Percentiles rank a stretch among this genome's conserved stretches.
phyloP scores from a whole-genome alignment of 306 rosid species.

The Bauhinia variegata region DNA sequence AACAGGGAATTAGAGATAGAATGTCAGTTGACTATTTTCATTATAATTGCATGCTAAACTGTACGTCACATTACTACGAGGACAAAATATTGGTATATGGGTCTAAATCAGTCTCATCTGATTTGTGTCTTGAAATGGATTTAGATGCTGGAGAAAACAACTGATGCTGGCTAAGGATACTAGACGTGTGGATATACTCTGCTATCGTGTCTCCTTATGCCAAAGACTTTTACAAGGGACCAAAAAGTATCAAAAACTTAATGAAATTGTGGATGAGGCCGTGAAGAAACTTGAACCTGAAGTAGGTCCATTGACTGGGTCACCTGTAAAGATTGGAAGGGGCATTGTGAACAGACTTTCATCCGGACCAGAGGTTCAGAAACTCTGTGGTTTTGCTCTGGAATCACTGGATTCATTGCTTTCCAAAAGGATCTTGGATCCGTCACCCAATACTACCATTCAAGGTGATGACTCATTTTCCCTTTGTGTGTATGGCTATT shows the following conservation, averaged over 20 bases:
- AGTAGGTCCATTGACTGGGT: constrained; percentile 78
- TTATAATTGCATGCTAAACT: too few relatives aligned
- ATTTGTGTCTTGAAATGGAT: constrained; percentile 33
- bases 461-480: constrained; percentile 53
- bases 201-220: constrained; percentile 86
- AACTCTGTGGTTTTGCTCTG: constrained; percentile 76
- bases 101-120: constrained; percentile 37
- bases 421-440: constrained; percentile 42
- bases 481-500: neutral
- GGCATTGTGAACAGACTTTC: constrained; percentile 98
- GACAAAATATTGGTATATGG: constrained; percentile 22
- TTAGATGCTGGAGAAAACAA: constrained; percentile 88
- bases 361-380: constrained; percentile 95
- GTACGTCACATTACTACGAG: neutral
- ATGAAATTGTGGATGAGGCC: constrained; percentile 70
- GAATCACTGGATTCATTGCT: constrained; percentile 67
- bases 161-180: constrained; percentile 76
- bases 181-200: constrained; percentile 88
- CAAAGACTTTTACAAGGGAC: constrained; percentile 85
- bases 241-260: constrained; percentile 55
- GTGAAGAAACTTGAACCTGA: constrained; percentile 86
- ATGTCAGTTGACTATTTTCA: too few relatives aligned
- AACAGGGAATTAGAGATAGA: too few relatives aligned
- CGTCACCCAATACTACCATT: constrained; percentile 35
- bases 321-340: constrained; percentile 86